A percentile compares a stretch with the other conserved stretches of the same genome.
Conservation (phyloP, 2,329 filamentous ascomycete genomes). For the Aspergillus aculeatus region DNA sequence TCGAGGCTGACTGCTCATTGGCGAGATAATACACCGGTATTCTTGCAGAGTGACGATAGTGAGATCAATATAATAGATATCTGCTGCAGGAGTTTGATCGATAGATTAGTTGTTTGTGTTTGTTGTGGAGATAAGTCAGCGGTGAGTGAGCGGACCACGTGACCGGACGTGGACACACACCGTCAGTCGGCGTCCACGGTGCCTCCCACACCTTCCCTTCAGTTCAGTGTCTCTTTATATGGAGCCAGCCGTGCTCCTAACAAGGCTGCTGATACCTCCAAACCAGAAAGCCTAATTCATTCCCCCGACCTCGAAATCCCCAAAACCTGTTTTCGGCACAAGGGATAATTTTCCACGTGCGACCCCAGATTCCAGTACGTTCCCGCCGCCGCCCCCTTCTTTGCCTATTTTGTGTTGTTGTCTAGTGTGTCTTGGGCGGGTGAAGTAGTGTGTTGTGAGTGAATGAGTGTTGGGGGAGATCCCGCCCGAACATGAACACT, state of each 20-base stretch:
- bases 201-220: background rate
- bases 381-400: background rate
- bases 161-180: background rate
- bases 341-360: background rate
- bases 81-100: no score
- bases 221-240: background rate
- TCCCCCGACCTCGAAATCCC: background rate
- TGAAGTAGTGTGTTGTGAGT: background rate
- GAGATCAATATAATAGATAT: no score
- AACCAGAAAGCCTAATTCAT: background rate
- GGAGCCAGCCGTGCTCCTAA: conserved; percentile 1
- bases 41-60: no score
- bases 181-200: background rate
- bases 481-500: background rate
- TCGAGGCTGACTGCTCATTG: no score
- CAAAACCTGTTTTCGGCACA: background rate
- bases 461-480: background rate
- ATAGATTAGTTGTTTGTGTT: background rate
- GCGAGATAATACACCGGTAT: no score
- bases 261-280: background rate
- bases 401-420: background rate
- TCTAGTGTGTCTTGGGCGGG: no score
- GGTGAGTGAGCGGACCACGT: background rate
- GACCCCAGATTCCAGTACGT: background rate
- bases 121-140: background rate